Conservation (phyloP, 495 filamentous ascomycete species). For the Mytilinidion resinicola region DNA sequence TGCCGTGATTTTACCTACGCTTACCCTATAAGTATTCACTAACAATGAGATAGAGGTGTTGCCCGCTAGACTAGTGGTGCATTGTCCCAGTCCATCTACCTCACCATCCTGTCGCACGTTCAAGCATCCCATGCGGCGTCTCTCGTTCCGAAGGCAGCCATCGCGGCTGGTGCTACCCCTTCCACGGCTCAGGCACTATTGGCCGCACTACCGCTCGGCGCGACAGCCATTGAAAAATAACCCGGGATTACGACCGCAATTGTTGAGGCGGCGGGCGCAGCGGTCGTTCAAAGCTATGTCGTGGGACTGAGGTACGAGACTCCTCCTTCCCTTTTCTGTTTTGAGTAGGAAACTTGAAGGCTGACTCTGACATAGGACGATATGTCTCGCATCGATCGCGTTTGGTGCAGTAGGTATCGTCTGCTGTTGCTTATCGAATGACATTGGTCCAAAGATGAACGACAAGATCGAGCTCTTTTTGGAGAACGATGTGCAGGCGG, state of each 20-base stretch:
- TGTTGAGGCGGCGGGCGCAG: slow-evolving; percentile 14
- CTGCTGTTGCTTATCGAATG: slow-evolving; percentile 22
- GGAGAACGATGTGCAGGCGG: slow-evolving; percentile 31
- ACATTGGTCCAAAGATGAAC: slow-evolving; percentile 34
- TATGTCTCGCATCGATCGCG: slow-evolving; percentile 14
- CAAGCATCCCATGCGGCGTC: not conserved
- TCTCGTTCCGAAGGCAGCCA: slow-evolving; percentile 17
- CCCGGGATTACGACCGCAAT: slow-evolving; percentile 14
- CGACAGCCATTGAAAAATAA: slow-evolving; percentile 10
- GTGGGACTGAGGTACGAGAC: slow-evolving; percentile 3
- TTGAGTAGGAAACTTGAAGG: not conserved
- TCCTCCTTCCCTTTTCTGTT: not conserved
- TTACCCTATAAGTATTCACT: not conserved
- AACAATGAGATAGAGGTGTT: slow-evolving; percentile 16
- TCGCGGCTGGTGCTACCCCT: slow-evolving; percentile 8
- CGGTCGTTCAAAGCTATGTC: slow-evolving; percentile 21
- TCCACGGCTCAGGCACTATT: slow-evolving; percentile 1
- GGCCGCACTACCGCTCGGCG: slow-evolving; percentile 20
- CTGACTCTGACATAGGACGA: not conserved
- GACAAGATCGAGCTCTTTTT: slow-evolving; percentile 33
- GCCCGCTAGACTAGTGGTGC: slow-evolving; percentile 34
- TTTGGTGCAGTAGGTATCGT: slow-evolving; percentile 29
- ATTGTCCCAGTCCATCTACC: slow-evolving; percentile 25
- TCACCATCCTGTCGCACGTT: slow-evolving; percentile 19
- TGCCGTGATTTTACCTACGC: no score